Percentiles rank a stretch among this genome's conserved stretches.
These are phyloP conservation scores for Hymenoscyphus linearis DNA, from an alignment of 2,329 filamentous ascomycete species.

Conservation along the genomic window DNA sequence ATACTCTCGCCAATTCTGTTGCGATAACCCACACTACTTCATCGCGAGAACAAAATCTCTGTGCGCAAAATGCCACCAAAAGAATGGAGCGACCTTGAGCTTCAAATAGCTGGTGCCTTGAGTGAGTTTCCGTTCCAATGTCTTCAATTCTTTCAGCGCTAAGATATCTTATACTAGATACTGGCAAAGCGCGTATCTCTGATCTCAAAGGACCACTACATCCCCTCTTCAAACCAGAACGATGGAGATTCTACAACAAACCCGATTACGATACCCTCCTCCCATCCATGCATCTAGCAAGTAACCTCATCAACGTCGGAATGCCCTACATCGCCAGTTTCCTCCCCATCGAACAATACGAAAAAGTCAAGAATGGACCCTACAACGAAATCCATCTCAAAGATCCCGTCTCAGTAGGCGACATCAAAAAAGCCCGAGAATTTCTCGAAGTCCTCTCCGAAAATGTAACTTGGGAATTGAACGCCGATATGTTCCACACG, in stretches of 20 bases:
- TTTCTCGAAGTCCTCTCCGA: conserved; percentile 20
- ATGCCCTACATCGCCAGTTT: conserved; percentile 24
- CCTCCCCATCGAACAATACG: conserved; percentile 14
- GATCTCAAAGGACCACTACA: conserved; percentile 12
- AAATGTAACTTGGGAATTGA: conserved; percentile 20
- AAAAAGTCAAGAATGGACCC: not conserved
- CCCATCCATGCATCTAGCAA: conserved; percentile 25
- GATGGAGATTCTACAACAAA: conserved; percentile 18
- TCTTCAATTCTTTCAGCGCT: not conserved
- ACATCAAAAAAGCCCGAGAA: conserved; percentile 10
- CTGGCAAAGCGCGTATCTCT: not conserved
- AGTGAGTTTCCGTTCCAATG: not conserved
- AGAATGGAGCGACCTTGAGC: conserved; percentile 1
- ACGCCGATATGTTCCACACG: conserved; percentile 16
- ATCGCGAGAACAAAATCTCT: not conserved
- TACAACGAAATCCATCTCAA: not conserved
- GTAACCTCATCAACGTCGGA: conserved; percentile 19
- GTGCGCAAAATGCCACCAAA: conserved; percentile 1
- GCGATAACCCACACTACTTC: not conserved
- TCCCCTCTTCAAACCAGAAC: conserved; percentile 16
- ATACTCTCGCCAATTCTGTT: not conserved
- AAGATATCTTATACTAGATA: not conserved
- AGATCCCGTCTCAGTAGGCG: not conserved
- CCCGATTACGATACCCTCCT: conserved; percentile 18
- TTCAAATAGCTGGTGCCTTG: conserved; percentile 5